Evolutionary conservation across 169 alveolate genomes (phyloP), one percentile per base, ranked within the genome.

Genomic region (Plasmodium inui): DNA sequence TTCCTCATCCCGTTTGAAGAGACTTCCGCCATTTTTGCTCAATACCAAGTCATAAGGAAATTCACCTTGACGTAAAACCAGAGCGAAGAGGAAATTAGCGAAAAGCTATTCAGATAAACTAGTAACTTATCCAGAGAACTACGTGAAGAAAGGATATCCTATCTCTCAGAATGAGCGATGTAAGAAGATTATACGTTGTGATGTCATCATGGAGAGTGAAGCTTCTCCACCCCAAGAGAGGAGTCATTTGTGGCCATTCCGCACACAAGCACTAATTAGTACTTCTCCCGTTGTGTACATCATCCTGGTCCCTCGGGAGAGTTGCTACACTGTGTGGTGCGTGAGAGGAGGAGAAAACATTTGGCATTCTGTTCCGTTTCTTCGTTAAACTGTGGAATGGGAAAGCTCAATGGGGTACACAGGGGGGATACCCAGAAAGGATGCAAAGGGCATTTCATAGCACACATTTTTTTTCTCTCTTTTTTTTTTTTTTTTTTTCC

Each of bases 401-500:
- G 55, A 10, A 1, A 8, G 10, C 53, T 14, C 53, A 6, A 8
- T 41, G 8, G 17, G 14, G 53, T 9, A 41, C 53, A 6, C 53
- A 41, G 17, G 53, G 53, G 53, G 53, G 14, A 41, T 41, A 14
- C 53, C 53, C 8, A n/a, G 9, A 57, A 57, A 57, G 30, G 30
- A 0, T 9, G 10, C 22, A 57, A 57, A 12, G 22, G 17, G 22
- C 28, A 61, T 61, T 78, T n/a, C 67, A 81, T 81, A 81, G 53
- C 19, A 46, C 28, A 46, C 34, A 17, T 82, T 82, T 82, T 22
- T 44, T 3, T 55, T 44, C 1, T 6, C 14, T 34, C 10, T 81
- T 44, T 22, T 82, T 34, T 84, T 3, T 73, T 34, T 73, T 84
- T 84, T 17, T 19, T 44, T 83, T 37, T 67, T 84, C 5, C 9